phyloP scores from a whole-genome alignment of 495 filamentous ascomycete genomes.

The Penicillium alfredii region DNA sequence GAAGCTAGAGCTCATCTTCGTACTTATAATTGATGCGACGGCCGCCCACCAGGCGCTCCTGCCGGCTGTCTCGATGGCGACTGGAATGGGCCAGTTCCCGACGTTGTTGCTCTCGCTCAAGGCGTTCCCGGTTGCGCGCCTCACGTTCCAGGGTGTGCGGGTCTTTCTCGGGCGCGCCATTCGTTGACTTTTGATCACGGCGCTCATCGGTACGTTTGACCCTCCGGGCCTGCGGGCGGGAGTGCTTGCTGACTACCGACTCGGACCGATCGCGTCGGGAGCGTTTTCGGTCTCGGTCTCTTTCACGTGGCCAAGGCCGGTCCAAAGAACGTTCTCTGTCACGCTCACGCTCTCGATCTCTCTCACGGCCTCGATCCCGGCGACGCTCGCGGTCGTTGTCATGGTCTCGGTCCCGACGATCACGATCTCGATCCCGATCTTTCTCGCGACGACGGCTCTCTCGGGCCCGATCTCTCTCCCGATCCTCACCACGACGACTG shows the following conservation, averaged over 20 bases:
- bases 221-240: conserved; percentile 37
- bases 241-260: conserved; percentile 35
- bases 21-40: conserved; percentile 54
- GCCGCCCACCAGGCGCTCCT: conserved; percentile 45
- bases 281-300: conserved; percentile 50
- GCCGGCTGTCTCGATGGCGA: conserved; percentile 45
- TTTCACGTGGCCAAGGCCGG: too few species aligned
- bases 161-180: conserved; percentile 48
- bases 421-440: conserved; percentile 31
- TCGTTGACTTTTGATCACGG: conserved; percentile 13
- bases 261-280: conserved; percentile 47
- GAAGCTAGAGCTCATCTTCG: conserved; percentile 45
- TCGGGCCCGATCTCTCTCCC: conserved; percentile 9
- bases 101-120: conserved; percentile 72
- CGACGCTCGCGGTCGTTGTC: conserved; percentile 21
- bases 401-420: conserved; percentile 29
- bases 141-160: conserved; percentile 73
- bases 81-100: conserved; percentile 49
- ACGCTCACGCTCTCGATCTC: conserved; percentile 37
- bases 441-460: conserved; percentile 27
- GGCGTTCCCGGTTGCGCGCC: conserved; percentile 65
- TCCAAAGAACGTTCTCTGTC: conserved; percentile 31
- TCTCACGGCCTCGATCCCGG: conserved; percentile 30
- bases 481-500: conserved; percentile 36
- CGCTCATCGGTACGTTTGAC: conserved; percentile 34